These are phyloP conservation scores for Przewalskia tangutica DNA, from an alignment of 257 asterid genomes.

Conservation along the genomic window DNA sequence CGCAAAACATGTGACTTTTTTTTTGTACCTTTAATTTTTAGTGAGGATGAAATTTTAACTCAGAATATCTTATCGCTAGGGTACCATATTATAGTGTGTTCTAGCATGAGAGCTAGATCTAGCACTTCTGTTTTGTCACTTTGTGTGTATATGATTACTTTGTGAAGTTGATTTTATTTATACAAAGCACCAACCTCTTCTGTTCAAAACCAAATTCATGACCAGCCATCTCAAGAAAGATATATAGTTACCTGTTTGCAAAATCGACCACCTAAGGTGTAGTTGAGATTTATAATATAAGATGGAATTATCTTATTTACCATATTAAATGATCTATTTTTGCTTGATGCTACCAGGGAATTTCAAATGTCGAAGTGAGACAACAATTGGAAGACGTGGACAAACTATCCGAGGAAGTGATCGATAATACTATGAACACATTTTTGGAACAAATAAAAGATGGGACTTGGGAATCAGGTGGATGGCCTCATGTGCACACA, in stretches of 20 bases:
- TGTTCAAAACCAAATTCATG: too few relatives aligned
- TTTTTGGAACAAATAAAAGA: conserved; percentile 66
- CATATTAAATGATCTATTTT: not conserved
- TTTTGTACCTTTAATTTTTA: too few relatives aligned
- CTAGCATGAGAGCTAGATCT: not conserved
- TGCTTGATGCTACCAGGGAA: conserved; percentile 35
- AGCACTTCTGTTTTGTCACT: not conserved
- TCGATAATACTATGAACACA: conserved; percentile 37
- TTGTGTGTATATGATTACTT: not conserved
- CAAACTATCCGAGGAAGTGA: conserved; percentile 54
- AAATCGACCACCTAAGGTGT: not conserved
- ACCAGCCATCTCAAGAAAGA: too few relatives aligned
- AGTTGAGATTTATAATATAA: not conserved
- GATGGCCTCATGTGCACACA: conserved; percentile 81
- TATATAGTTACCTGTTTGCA: not conserved
- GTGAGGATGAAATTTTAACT: too few relatives aligned
- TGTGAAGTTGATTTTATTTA: too few relatives aligned
- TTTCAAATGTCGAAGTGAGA: conserved; percentile 51
- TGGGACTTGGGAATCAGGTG: conserved; percentile 64
- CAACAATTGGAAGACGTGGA: conserved; percentile 47
- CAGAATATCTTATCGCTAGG: too few relatives aligned
- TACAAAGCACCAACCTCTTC: too few relatives aligned
- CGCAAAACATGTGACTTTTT: too few relatives aligned
- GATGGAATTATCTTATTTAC: too few relatives aligned
- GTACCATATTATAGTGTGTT: not conserved